Evolutionary conservation across 1,284 basidiomycete species (phyloP), one percentile per base, ranked within the genome.

Genomic region (Sphaerobolus stellatus): DNA sequence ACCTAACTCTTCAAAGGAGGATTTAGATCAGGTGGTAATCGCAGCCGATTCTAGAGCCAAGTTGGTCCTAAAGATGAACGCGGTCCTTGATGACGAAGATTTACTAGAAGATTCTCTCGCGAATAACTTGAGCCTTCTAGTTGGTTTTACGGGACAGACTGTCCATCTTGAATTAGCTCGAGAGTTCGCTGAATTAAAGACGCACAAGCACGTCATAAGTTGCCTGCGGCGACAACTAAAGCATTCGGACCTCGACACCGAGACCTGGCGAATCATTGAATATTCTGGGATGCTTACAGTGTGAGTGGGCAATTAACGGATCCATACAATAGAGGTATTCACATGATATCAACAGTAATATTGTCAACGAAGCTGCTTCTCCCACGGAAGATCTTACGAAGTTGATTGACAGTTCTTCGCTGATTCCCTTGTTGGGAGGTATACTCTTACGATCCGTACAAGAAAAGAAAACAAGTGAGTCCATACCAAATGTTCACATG

Each of bases 371-470:
- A n/a, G 44, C 52, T 16, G 20, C 30, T 20, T 54, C 34, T 5
- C 52, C 52, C 2, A 54, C 52, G n/a, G 52, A 54, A 25, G 52
- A 54, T 24, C 52, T 54, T n/a, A 54, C 45, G 18, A 11, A 7
- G 9, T n/a, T 48, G 22, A 48, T 54, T 34, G 27, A 14, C 2
- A 24, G 30, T 13, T 31, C 28, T 18, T 54, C 52, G 5, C 30
- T 54, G 18, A 40, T 54, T n/a, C 52, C 52, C 8, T 36, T 54
- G 31, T n/a, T 54, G 9, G 52, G 44, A 22, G 44, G 30, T 36
- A 25, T 48, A 36, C 31, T 40, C 28, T 25, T 54, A 31, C 52
- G 52, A 3, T 48, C 24, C 18, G 45, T 24, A n/a, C 45, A 48
- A 38, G 44, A n/a, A 20, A 40, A 29, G 28, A 54, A 48, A 38